phyloP scores from a whole-genome alignment of 1,284 basidiomycete species.

The Golubevia pallescens region DNA sequence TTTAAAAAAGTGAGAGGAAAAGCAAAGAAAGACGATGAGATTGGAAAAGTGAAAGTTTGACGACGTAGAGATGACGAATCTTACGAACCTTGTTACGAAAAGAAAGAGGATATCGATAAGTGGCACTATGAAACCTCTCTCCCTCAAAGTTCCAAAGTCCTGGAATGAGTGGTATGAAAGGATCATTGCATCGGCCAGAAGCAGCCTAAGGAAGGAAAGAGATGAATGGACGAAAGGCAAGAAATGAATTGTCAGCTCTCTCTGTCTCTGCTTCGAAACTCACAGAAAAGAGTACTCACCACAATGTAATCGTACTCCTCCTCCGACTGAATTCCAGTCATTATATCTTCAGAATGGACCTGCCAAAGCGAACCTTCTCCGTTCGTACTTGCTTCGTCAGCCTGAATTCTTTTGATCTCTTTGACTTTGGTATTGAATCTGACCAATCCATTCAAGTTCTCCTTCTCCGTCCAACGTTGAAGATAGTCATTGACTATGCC shows the following conservation, averaged over 20 bases:
- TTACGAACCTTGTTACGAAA: constrained; percentile 6
- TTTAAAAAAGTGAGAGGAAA: not conserved
- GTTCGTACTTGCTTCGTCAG: not conserved
- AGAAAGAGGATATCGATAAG: constrained; percentile 39
- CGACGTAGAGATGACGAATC: too few species aligned
- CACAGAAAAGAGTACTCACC: constrained; percentile 6
- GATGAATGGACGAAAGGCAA: not conserved
- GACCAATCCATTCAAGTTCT: constrained; percentile 6
- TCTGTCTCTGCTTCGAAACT: not conserved
- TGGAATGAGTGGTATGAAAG: constrained; percentile 38
- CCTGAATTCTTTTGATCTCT: not conserved
- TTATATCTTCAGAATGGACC: constrained; percentile 1
- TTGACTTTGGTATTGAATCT: constrained; percentile 30
- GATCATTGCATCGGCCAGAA: constrained; percentile 40
- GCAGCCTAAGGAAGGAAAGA: constrained; percentile 16
- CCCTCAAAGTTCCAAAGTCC: constrained; percentile 38
- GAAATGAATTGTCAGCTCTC: not conserved
- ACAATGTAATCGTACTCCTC: constrained; percentile 32
- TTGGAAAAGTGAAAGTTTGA: not conserved
- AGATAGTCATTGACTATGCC: constrained; percentile 40
- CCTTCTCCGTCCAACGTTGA: constrained; percentile 19
- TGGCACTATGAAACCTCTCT: constrained; percentile 40
- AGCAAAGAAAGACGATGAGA: not conserved
- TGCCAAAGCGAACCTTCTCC: constrained; percentile 15
- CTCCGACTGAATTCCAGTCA: not conserved